Percentiles rank a stretch among this genome's conserved stretches.
Evolutionary conservation across 441 rosid species (phyloP).

Genomic region (Metrosideros polymorpha): DNA sequence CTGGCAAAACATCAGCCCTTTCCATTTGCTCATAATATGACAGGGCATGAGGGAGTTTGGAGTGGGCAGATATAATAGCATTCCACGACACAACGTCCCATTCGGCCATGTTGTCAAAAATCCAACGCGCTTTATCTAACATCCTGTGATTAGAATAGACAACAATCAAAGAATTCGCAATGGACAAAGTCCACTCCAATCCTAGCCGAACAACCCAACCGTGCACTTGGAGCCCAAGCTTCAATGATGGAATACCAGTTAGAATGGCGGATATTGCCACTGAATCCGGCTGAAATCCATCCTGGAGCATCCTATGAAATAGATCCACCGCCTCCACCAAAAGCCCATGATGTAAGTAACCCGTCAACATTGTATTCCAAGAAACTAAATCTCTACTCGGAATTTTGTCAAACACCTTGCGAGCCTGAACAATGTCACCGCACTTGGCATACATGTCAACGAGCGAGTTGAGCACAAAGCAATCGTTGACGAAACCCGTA

Average conservation of each 20-base stretch:
- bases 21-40: constrained; percentile 60
- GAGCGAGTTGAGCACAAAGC: constrained; percentile 63
- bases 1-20: constrained; percentile 32
- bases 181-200: constrained; percentile 42
- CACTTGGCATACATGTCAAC: constrained; percentile 91
- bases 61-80: constrained; percentile 60
- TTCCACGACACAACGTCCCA: constrained; percentile 76
- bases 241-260: constrained; percentile 33
- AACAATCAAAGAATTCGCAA: constrained; percentile 58
- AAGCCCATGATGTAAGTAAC: constrained; percentile 54
- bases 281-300: constrained; percentile 52
- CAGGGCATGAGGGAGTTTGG: constrained; percentile 35
- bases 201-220: constrained; percentile 61
- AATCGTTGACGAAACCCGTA: constrained; percentile 50
- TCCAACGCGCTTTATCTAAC: constrained; percentile 31
- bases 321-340: constrained; percentile 35
- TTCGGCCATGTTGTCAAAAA: constrained; percentile 57
- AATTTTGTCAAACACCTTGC: constrained; percentile 54
- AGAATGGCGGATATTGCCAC: constrained; percentile 62
- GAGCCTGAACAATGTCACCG: constrained; percentile 72
- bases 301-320: constrained; percentile 39
- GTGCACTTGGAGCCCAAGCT: constrained; percentile 48
- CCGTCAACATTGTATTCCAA: constrained; percentile 72
- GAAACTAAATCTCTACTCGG: constrained; percentile 42
- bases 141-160: constrained; percentile 39